phyloP scores from a whole-genome alignment of 208 protist species.

The Trypanosoma platydactyli region DNA sequence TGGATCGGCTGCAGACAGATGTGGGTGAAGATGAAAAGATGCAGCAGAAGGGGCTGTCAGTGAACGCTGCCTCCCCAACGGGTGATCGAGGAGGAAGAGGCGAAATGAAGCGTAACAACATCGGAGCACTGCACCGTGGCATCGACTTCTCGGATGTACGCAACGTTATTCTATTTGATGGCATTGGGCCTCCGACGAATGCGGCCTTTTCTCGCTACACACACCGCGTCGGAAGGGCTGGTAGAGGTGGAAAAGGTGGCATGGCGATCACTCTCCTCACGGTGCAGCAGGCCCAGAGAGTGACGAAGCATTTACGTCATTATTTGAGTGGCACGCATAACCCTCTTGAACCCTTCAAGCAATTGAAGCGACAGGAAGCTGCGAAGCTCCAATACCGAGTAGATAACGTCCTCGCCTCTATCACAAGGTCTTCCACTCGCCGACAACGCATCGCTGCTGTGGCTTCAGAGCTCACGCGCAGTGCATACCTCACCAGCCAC shows the following conservation, averaged over 20 bases:
- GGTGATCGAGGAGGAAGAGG: not conserved
- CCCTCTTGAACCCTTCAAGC: slow-evolving; percentile 62
- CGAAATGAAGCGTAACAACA: slow-evolving; percentile 14
- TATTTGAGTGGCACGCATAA: slow-evolving; percentile 62
- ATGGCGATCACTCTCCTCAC: slow-evolving; percentile 90
- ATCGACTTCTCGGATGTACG: slow-evolving; percentile 96
- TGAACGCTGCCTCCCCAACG: too few species aligned
- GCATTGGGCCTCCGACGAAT: slow-evolving; percentile 82
- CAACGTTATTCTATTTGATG: slow-evolving; percentile 97
- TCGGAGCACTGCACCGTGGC: slow-evolving; percentile 90
- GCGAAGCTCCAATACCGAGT: slow-evolving; percentile 86
- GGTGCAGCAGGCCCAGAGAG: slow-evolving; percentile 62
- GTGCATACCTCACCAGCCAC: slow-evolving; percentile 88
- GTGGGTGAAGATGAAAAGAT: slow-evolving; percentile 1
- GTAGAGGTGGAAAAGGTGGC: slow-evolving; percentile 84
- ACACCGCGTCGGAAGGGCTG: slow-evolving; percentile 95
- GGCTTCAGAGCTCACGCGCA: slow-evolving; percentile 84
- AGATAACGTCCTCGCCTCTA: slow-evolving; percentile 74
- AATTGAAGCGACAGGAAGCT: slow-evolving; percentile 72
- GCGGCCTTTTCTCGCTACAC: slow-evolving; percentile 92
- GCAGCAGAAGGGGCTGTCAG: not conserved
- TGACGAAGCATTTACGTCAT: slow-evolving; percentile 48
- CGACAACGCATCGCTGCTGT: slow-evolving; percentile 83
- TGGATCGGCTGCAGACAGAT: slow-evolving; percentile 57
- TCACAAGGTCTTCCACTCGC: slow-evolving; percentile 75